Evolutionary conservation across 306 rosid species (phyloP).

Genomic region (Hippophae tibetana): DNA sequence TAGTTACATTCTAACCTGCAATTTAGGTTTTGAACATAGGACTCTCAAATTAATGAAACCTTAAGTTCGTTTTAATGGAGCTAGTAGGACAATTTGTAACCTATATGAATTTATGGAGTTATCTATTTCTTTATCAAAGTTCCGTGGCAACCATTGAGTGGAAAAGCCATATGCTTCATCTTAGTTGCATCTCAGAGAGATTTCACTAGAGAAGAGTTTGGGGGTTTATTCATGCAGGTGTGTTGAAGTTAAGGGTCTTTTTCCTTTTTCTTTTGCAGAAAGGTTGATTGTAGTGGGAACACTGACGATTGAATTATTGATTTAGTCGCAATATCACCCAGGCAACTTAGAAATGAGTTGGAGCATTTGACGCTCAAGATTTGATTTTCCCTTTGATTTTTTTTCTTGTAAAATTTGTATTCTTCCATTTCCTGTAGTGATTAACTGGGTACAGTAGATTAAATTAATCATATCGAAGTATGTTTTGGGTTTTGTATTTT

Average conservation of each 20-base stretch:
- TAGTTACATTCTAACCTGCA: too few species aligned
- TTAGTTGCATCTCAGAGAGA: constrained; percentile 1
- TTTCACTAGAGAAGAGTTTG: constrained; percentile 22
- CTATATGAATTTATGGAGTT: too few species aligned
- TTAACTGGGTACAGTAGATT: neutral
- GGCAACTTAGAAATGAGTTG: constrained; percentile 1
- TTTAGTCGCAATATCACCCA: constrained; percentile 17
- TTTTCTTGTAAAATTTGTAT: neutral
- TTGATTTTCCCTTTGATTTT: neutral
- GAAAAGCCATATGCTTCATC: constrained; percentile 13
- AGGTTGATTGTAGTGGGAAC: constrained; percentile 12
- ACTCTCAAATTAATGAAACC: too few species aligned
- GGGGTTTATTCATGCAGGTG: constrained; percentile 14
- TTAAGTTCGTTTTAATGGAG: too few species aligned
- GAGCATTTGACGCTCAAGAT: neutral
- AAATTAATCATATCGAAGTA: too few species aligned
- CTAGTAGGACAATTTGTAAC: too few species aligned
- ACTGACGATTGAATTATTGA: constrained; percentile 10
- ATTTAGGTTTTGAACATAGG: too few species aligned
- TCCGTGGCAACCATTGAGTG: neutral
- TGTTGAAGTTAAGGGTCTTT: constrained; percentile 2
- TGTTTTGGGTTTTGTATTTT: neutral
- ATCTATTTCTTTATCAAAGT: too few species aligned
- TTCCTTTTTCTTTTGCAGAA: constrained; percentile 5
- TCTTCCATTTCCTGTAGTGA: neutral